These are phyloP conservation scores for Quercus phellos DNA, from an alignment of 331 rosid species.

Conservation along the genomic window DNA sequence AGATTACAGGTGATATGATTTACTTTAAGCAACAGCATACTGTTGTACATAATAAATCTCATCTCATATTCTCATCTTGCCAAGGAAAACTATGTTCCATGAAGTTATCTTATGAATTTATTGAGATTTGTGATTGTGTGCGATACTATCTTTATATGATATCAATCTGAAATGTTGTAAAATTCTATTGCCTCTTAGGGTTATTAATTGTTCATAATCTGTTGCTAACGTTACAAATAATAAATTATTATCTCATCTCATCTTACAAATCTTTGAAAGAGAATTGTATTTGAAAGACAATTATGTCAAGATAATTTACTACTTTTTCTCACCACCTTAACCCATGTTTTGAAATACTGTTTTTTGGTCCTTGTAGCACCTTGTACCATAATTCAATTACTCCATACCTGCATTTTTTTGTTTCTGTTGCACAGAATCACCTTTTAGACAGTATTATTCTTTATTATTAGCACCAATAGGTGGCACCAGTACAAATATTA, in stretches of 20 bases:
- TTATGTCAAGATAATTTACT: neutral
- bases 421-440: neutral
- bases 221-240: neutral
- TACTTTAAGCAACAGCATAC: neutral
- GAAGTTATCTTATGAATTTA: neutral
- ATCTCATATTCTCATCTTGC: constrained; percentile 4
- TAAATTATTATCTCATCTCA: neutral
- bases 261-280: neutral
- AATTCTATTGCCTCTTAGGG: neutral
- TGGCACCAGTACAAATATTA: too few species aligned
- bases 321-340: neutral
- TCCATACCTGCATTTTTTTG: neutral
- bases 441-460: neutral
- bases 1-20: constrained; percentile 72
- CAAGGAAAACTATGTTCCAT: neutral
- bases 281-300: neutral
- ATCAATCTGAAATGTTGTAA: neutral
- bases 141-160: neutral
- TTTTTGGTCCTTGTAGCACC: neutral
- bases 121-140: neutral
- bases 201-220: neutral
- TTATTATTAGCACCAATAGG: neutral
- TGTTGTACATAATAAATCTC: constrained; percentile 12
- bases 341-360: neutral
- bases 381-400: neutral